These are phyloP conservation scores for Populus alba DNA, from an alignment of 345 rosid genomes.

Conservation along the genomic window DNA sequence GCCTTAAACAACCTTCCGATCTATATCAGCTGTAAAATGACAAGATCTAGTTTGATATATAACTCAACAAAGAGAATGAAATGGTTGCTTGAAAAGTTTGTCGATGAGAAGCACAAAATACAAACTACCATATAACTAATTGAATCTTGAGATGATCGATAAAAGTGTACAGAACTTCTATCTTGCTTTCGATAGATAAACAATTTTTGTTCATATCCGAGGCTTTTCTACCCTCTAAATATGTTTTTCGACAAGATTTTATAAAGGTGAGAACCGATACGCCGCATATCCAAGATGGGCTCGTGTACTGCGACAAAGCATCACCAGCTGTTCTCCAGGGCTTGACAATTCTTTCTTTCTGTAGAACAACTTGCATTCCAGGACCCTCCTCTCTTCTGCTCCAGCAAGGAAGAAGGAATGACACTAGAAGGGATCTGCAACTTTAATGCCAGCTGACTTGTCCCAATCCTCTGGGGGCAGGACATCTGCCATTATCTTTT, in stretches of 20 bases:
- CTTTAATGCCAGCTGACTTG: constrained; percentile 56
- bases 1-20: background rate
- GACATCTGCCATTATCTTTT: constrained; percentile 59
- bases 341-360: background rate
- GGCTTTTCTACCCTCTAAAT: background rate
- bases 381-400: background rate
- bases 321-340: background rate
- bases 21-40: background rate
- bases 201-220: background rate
- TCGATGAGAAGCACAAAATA: background rate
- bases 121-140: background rate
- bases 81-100: background rate
- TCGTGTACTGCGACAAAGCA: background rate
- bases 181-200: background rate
- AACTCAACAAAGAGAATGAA: background rate
- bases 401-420: background rate
- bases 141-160: background rate
- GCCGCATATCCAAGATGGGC: background rate
- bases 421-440: constrained; percentile 34
- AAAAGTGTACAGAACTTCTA: background rate
- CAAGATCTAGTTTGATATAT: background rate
- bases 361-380: background rate
- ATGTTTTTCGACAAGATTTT: background rate
- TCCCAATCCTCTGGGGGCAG: constrained; percentile 75
- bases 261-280: background rate